Base-by-base conservation (phyloP, 768 basidiomycete species). In the Tylopilus rubrobrunneus region DNA sequence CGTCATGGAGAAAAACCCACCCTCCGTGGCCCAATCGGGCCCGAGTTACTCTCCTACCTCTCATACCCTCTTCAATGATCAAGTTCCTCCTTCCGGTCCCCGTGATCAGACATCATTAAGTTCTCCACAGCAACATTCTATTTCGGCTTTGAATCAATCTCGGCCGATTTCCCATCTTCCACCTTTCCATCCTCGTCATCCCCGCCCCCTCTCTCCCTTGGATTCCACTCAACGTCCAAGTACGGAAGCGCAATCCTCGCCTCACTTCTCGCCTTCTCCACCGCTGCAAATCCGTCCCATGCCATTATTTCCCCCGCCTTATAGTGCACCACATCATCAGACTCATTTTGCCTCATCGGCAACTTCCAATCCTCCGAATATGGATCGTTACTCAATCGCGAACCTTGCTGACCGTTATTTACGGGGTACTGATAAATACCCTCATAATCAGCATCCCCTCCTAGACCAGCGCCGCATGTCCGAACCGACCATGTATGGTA, bases 391-490 rank as follows among this genome's bases (percentile, higher is more conserved):
- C 71, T 60, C 64, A 67, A 70, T 67, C 42, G 43, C 56, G 61
- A 60, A 75, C 64, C 67, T 67, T 66, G 65, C 72, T 51, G 72
- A 73, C 60, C 73, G 71, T 56, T 70, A 72, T 69, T 67, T 75
- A 67, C 76, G 74, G 65, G 63, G 62, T 55, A 67, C 51, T 56
- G 69, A 69, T 67, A 68, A 66, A 65, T 61, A 71, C 64, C 56
- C 67, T 59, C 68, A 65, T 61, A 69, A 62, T 67, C 68, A 61
- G 63, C 57, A 61, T 62, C 59, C 72, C 53, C 65, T 74, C 57
- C 69, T 78, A 53, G 83, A 84, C 72, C 81, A 82, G 49, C 76
- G 84, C 64, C 81, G 85, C 67, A 83, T 85, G 81, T 86, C 85
- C 63, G 84, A 86, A 66, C 83, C 85, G 45, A 71, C 80, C 51